Evolutionary conservation across 208 protist genomes (phyloP).

Genomic region (Leptomonas seymouri): DNA sequence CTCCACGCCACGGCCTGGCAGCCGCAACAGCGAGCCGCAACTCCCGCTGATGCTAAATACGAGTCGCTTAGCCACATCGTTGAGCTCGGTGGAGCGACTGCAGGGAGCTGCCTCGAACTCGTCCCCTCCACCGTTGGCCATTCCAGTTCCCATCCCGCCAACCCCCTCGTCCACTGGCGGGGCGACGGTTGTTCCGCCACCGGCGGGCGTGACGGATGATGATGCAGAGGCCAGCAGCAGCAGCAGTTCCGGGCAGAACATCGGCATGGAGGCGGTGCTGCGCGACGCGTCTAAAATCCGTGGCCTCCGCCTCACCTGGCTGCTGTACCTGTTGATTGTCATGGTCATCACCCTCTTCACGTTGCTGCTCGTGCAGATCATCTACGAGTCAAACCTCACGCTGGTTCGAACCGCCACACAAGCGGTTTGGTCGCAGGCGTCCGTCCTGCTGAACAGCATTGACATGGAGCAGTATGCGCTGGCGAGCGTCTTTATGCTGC

Average conservation of each 20-base stretch:
- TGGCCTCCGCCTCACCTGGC: conserved; percentile 70
- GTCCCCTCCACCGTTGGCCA: neutral
- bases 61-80: conserved; percentile 1
- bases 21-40: conserved; percentile 3
- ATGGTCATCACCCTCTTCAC: conserved; percentile 63
- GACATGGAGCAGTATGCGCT: conserved; percentile 25
- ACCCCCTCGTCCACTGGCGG: neutral
- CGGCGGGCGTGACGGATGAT: neutral
- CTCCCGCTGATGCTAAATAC: neutral
- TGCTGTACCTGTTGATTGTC: conserved; percentile 62
- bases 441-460: conserved; percentile 28
- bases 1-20: neutral
- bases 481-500: conserved; percentile 18
- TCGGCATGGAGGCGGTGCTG: conserved; percentile 59
- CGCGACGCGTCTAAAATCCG: conserved; percentile 49
- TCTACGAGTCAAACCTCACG: conserved; percentile 51
- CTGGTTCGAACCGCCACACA: conserved; percentile 39
- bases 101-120: neutral
- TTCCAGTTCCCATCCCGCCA: neutral
- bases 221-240: conserved; percentile 12
- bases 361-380: conserved; percentile 55
- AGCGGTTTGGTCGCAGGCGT: conserved; percentile 35
- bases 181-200: no score
- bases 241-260: conserved; percentile 5
- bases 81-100: conserved; percentile 13